Conservation (phyloP, 176 grass and related monocot species). For the barley (Hordeum vulgare) region MorexV3_pseudomolecules_assembly NC_058523.1:438043243-438043742, state of each 20-base stretch:
- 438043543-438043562: slow-evolving; percentile 22
- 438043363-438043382: not conserved
- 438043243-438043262: no score
- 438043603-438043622: not conserved
- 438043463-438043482: not conserved
- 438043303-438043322: no score
- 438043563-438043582: slow-evolving; percentile 12
- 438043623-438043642: not conserved
- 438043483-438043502: not conserved
- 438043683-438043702: no score
- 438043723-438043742: no score
- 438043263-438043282: no score
- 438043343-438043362: not conserved
- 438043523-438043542: slow-evolving; percentile 46
- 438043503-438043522: slow-evolving; percentile 14
- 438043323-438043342: not conserved
- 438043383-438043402: not conserved
- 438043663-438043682: not conserved
- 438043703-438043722: no score
- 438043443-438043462: not conserved
- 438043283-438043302: no score
- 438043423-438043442: not conserved
- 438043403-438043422: not conserved
- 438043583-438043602: not conserved
- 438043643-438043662: not conserved